Evolutionary conservation across 2,329 filamentous ascomycete species (phyloP), one percentile per base, ranked within the genome.

Genomic region (Cladophialophora carrionii): DNA sequence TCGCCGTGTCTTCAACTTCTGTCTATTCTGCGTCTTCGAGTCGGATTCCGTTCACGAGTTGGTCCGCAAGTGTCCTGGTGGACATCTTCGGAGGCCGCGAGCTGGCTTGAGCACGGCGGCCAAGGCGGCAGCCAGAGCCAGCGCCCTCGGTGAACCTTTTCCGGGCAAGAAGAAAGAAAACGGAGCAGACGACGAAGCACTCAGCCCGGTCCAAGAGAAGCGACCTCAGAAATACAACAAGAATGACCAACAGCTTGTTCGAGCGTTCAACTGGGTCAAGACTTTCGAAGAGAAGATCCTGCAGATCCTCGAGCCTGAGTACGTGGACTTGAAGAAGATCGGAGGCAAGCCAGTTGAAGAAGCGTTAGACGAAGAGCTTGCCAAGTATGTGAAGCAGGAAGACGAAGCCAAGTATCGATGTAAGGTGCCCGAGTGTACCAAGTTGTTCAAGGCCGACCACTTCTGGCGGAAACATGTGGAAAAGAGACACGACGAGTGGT

Each of bases 21-120:
- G 95, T 81, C 97, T 99, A 83, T 99, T 98, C 82, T 99, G 95
- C 76, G 96, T 99, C 4, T 98, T 99, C 72, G 95, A 99, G 79
- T 95, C 92, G 74, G 95, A 99, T 77, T 98, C 94, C 0, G 89
- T 98, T 24, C 95, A 99, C 74, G 95, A 99, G 79, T 83, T 99
- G 70, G 93, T 91, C 48, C 88, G 95, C 65, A 98, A 99, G 79
- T 99, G 95, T 73, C 92, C 95, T 29, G 95, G 95, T 49, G 95
- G 95, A n/a, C 95, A 99, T 82, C 87, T 99, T 67, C 91, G 95
- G 68, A 89, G 95, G 56, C 95, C 95, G 46, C 86, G 93, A 63
- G 90, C 90, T 73, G 96, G 92, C 41, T 84, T 98, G 37, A 95
- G 90, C 4, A 89, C 87, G 12, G 84, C 91, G 29, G 91, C 92